Conservation (phyloP, 192 early-diverging fungal genomes). For the Coemansia sp. region DNA sequence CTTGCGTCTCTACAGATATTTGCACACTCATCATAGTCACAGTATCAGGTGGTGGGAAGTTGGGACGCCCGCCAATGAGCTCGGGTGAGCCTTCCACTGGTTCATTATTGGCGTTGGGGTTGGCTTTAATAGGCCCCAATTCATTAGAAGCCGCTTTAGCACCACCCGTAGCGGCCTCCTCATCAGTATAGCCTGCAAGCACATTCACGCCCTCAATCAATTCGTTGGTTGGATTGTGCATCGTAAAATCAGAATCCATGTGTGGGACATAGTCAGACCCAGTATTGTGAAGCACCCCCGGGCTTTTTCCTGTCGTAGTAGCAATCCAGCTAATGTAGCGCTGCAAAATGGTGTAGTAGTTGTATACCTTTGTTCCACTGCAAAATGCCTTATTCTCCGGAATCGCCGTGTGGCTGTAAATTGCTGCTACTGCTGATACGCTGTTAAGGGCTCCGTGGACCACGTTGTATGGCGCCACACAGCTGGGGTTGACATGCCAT, state of each 20-base stretch:
- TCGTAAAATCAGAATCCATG: neutral
- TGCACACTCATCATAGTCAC: neutral
- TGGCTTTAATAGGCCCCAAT: neutral
- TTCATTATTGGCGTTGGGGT: neutral
- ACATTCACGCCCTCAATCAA: neutral
- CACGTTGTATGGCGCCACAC: constrained; percentile 16
- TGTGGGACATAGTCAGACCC: neutral
- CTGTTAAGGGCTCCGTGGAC: constrained; percentile 4
- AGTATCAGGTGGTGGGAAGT: neutral
- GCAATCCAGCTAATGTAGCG: constrained; percentile 30
- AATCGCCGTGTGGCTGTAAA: constrained; percentile 26
- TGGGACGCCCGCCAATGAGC: neutral
- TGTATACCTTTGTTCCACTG: constrained; percentile 4
- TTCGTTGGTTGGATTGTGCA: neutral
- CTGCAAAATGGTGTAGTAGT: constrained; percentile 29
- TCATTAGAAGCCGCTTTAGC: neutral
- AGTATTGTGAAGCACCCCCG: neutral
- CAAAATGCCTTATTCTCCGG: constrained; percentile 17
- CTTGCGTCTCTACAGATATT: neutral
- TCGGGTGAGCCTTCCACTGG: neutral
- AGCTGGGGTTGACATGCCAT: constrained; percentile 2
- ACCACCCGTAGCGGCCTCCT: neutral
- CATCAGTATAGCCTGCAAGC: neutral
- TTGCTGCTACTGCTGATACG: constrained; percentile 2
- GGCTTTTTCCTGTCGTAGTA: neutral